phyloP scores from a whole-genome alignment of 805 yeast genomes.

The Metschnikowia similis region DNA sequence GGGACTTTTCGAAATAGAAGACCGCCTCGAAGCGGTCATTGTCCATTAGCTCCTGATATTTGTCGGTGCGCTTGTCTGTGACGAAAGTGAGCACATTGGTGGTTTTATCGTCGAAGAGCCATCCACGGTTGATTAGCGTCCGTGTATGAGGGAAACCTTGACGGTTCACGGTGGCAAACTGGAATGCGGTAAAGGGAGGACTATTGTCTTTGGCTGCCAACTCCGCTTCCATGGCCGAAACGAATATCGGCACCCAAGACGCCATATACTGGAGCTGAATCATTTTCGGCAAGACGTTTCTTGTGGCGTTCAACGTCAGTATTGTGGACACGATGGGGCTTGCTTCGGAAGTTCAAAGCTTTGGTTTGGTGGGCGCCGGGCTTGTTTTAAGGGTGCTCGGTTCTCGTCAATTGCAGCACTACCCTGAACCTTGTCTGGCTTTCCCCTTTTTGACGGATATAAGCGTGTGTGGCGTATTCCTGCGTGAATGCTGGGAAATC shows the following conservation, averaged over 20 bases:
- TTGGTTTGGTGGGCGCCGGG: neutral
- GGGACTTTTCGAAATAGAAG: slow-evolving; percentile 59
- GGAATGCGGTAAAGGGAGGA: slow-evolving; percentile 55
- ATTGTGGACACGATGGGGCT: neutral
- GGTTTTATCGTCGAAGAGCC: slow-evolving; percentile 62
- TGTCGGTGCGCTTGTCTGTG: slow-evolving; percentile 68
- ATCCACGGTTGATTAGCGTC: slow-evolving; percentile 70
- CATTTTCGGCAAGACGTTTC: slow-evolving; percentile 15
- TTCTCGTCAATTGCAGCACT: neutral
- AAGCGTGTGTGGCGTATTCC: neutral
- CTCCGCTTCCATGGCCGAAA: slow-evolving; percentile 49
- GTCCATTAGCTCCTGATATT: slow-evolving; percentile 47
- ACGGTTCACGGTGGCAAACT: slow-evolving; percentile 62
- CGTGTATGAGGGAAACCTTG: slow-evolving; percentile 58
- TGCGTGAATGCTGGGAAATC: neutral
- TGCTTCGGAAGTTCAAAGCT: neutral
- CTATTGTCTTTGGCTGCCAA: slow-evolving; percentile 19
- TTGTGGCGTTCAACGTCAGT: neutral
- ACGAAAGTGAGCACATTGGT: slow-evolving; percentile 66
- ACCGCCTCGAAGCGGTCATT: slow-evolving; percentile 69
- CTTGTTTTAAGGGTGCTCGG: too few species aligned
- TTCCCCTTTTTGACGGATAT: neutral
- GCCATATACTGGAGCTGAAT: slow-evolving; percentile 42
- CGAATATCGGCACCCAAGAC: slow-evolving; percentile 72
- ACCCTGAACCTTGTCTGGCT: neutral